Base-by-base conservation (phyloP, 129 eudicot genomes). In the Ambrosia trifida region DNA sequence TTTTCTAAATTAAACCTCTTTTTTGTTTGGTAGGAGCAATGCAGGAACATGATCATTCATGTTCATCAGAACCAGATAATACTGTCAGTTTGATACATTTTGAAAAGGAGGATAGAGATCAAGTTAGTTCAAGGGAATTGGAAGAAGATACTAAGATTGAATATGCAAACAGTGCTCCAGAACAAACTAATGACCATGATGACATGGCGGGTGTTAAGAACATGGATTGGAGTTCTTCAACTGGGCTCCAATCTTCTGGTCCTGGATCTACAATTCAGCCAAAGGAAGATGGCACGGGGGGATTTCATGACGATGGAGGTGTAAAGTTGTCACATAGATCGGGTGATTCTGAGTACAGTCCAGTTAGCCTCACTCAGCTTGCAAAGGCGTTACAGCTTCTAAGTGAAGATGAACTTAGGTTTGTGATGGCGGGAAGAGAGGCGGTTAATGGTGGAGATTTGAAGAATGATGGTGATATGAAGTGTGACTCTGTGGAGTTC, bases 21-120 rank as follows among this genome's bases (percentile, higher is more conserved):
- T 79, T 28, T 86, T 83, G 74, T 74, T 85, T 82, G 93, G 78
- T 88, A 95, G 99, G 94, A 96, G 72, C 94, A 76, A 79, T 84
- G 87, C 99, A 95, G 88, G 96, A 80, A 68, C 79, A 72, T 74
- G 84, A 69, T 78, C 40, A 73, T 91, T 73, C 86, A 65, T 79
- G 61, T 76, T 65, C 18, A 49, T 65, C 18, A 49, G 73, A 70
- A 60, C 80, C 82, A 77, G 79, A 28, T 83, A 82, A 85, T 83
- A 59, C 33, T 50, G 66, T 50, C 77, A 60, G 68, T 59, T 72
- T 19, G 72, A 47, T 66, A 56, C 73, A 60, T 62, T 73, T 71
- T 40, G 85, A 70, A 60, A 83, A 72, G 68, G 81, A 60, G 61
- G 80, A 44, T 68, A 77, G 46, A 44, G 76, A 66, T 64, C 81